phyloP scores from a whole-genome alignment of 2,329 filamentous ascomycete genomes.

The Huntiella bhutanensis region DNA sequence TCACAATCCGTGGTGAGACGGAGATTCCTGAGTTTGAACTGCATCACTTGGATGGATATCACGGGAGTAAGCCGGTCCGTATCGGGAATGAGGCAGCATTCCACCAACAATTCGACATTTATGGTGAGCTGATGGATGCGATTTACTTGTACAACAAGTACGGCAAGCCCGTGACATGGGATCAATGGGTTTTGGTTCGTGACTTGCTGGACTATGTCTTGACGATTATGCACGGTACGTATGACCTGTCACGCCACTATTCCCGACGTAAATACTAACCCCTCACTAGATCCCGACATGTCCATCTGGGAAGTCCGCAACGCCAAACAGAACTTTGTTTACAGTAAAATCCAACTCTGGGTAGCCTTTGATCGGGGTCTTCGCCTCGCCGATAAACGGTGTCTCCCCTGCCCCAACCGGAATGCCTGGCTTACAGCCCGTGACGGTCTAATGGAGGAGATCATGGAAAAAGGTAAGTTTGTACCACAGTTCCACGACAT shows the following conservation, averaged over 20 bases:
- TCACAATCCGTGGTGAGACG: constrained; percentile 56
- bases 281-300: constrained; percentile 45
- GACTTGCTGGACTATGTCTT: constrained; percentile 56
- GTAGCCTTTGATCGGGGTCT: constrained; percentile 60
- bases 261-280: constrained; percentile 10
- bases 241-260: neutral
- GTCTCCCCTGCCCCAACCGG: constrained; percentile 54
- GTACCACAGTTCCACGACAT: neutral
- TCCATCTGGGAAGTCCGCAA: constrained; percentile 71
- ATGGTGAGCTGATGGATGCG: constrained; percentile 58
- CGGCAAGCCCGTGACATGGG: constrained; percentile 57
- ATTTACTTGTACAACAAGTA: constrained; percentile 68
- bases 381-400: constrained; percentile 55
- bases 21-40: constrained; percentile 55
- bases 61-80: constrained; percentile 50
- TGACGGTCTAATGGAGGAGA: constrained; percentile 52
- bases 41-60: constrained; percentile 52
- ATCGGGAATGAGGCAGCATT: constrained; percentile 62
- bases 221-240: constrained; percentile 39
- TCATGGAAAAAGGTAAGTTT: constrained; percentile 47
- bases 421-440: constrained; percentile 45
- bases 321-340: constrained; percentile 57
- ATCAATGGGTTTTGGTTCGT: constrained; percentile 53
- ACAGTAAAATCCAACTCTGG: constrained; percentile 73
- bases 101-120: constrained; percentile 63